Evolutionary conservation across 495 filamentous ascomycete species (phyloP).

Genomic region (Neurospora discreta): DNA sequence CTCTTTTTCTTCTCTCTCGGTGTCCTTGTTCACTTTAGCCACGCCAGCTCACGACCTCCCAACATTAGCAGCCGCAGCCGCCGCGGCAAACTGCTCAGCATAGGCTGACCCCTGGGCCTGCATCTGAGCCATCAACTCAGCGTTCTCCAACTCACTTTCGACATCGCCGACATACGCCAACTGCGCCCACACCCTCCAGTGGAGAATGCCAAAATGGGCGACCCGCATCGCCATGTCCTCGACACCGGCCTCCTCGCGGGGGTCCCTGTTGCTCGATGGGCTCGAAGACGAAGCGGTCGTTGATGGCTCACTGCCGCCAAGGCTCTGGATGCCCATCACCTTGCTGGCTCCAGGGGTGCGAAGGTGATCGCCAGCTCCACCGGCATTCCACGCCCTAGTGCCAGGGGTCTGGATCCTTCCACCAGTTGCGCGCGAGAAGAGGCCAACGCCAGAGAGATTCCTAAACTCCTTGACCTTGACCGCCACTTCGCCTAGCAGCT

Average conservation of each 20-base stretch:
- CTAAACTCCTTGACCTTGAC: conserved; percentile 38
- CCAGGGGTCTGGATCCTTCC: conserved; percentile 22
- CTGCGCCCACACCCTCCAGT: conserved; percentile 81
- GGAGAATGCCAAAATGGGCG: conserved; percentile 67
- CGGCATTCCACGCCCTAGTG: conserved; percentile 3
- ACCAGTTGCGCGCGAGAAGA: conserved; percentile 41
- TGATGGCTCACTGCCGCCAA: background rate
- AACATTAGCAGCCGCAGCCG: background rate
- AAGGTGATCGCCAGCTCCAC: conserved; percentile 12
- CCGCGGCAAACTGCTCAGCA: background rate
- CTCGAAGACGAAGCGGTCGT: background rate
- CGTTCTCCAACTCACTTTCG: conserved; percentile 8
- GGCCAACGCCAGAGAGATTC: conserved; percentile 35
- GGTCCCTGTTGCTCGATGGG: conserved; percentile 19
- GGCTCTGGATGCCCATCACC: conserved; percentile 8
- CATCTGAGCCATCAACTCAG: background rate
- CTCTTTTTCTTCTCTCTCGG: background rate
- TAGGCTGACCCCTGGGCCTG: background rate
- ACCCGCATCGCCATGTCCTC: conserved; percentile 61
- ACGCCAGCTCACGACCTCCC: background rate
- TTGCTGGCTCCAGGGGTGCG: conserved; percentile 12
- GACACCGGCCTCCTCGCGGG: conserved; percentile 40
- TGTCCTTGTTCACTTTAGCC: background rate
- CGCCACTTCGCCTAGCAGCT: conserved; percentile 30
- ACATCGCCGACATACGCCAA: conserved; percentile 45